These are phyloP conservation scores for Candida krabiensis DNA, from an alignment of 805 yeast genomes.

Conservation along the genomic window DNA sequence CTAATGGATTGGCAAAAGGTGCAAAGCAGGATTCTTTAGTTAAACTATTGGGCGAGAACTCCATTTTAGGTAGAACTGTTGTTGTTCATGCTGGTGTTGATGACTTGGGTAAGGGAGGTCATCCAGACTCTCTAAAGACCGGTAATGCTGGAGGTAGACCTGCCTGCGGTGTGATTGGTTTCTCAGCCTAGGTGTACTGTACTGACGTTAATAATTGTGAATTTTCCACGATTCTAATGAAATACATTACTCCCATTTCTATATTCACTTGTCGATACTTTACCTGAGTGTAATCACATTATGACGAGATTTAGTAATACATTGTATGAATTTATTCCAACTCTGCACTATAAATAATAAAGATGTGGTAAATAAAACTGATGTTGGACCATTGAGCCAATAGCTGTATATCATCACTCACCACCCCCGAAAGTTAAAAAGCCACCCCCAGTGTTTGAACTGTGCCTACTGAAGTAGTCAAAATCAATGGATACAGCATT, in stretches of 20 bases:
- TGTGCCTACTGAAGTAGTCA: slow-evolving; percentile 95
- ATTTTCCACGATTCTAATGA: too few species aligned
- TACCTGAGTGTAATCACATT: too few species aligned
- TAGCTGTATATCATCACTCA: too few species aligned
- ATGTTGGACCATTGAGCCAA: too few species aligned
- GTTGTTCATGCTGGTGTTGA: slow-evolving; percentile 92
- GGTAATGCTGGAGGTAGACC: slow-evolving; percentile 99
- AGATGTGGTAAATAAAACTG: too few species aligned
- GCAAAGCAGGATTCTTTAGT: slow-evolving; percentile 72
- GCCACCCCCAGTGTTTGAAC: slow-evolving; percentile 56
- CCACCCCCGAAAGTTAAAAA: slow-evolving; percentile 26
- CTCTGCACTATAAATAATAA: too few species aligned
- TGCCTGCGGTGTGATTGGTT: slow-evolving; percentile 97
- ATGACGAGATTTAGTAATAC: too few species aligned
- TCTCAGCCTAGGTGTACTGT: slow-evolving; percentile 41
- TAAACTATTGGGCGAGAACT: slow-evolving; percentile 82
- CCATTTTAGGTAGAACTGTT: slow-evolving; percentile 92
- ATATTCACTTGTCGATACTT: too few species aligned
- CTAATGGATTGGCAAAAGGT: slow-evolving; percentile 89
- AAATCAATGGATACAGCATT: slow-evolving; percentile 92
- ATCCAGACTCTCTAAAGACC: slow-evolving; percentile 86
- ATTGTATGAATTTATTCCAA: too few species aligned
- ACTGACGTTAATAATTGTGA: background rate
- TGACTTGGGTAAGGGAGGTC: slow-evolving; percentile 93
- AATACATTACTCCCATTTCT: too few species aligned